Evolutionary conservation across 164 flowering plant species (phyloP).

Genomic region (Euptelea pleiosperma): DNA sequence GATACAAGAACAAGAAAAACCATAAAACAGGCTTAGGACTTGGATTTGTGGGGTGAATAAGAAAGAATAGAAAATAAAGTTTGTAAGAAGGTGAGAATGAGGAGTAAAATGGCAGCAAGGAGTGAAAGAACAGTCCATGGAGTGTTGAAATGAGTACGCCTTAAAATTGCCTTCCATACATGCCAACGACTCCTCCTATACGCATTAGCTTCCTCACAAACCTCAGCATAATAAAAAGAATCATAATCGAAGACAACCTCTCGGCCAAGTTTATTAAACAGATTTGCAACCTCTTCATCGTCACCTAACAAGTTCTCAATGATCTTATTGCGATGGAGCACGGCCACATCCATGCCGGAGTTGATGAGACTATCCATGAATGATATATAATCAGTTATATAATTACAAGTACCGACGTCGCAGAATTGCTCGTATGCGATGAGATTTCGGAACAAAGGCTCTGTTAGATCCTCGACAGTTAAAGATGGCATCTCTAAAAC

Average conservation of each 20-base stretch:
- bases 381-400: background rate
- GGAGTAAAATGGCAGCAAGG: constrained; percentile 7
- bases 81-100: constrained; percentile 5
- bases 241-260: constrained; percentile 1
- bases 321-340: background rate
- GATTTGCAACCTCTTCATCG: constrained; percentile 4
- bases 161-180: constrained; percentile 5
- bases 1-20: no score
- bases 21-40: no score
- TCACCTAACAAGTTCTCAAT: background rate
- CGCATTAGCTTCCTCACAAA: constrained; percentile 3
- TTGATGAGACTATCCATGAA: background rate
- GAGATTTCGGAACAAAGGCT: constrained; percentile 6
- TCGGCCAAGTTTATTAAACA: constrained; percentile 7
- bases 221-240: background rate
- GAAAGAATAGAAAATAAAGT: constrained; percentile 10
- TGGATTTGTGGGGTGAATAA: no score
- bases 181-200: background rate
- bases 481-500: background rate
- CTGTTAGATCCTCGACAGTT: background rate
- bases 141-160: constrained; percentile 8
- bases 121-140: constrained; percentile 10
- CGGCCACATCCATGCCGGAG: background rate
- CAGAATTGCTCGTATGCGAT: constrained; percentile 8
- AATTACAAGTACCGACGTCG: background rate